These are phyloP conservation scores for Paraurostyla sp. DNA, from an alignment of 73 alveolate genomes.

Conservation along the genomic window DNA sequence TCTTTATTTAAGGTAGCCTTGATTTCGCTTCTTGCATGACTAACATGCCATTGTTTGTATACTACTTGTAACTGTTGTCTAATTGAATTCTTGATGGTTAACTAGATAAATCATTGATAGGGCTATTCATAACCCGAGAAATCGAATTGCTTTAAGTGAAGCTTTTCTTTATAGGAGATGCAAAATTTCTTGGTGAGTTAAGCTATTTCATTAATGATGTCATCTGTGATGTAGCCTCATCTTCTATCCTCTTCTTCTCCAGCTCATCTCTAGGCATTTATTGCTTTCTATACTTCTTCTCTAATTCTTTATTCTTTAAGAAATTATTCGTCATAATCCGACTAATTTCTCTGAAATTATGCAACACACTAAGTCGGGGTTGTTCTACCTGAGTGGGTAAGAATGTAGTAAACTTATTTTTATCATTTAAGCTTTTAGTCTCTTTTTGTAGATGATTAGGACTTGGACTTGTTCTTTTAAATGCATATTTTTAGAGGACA, in stretches of 20 bases:
- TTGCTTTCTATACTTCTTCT: conserved; percentile 17
- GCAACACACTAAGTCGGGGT: conserved; percentile 18
- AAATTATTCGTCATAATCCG: conserved; percentile 44
- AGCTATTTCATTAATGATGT: conserved; percentile 25
- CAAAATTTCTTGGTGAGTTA: conserved; percentile 43
- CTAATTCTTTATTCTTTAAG: conserved; percentile 33
- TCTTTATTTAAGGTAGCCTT: not conserved
- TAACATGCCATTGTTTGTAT: not conserved
- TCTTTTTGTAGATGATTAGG: conserved; percentile 8
- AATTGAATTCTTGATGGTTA: not conserved
- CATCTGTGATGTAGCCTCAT: conserved; percentile 24
- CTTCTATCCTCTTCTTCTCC: not conserved
- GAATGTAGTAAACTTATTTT: conserved; percentile 1
- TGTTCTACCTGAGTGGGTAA: not conserved
- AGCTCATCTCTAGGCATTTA: not conserved
- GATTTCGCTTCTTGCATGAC: too few species aligned
- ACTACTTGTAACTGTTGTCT: too few species aligned
- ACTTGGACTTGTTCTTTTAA: conserved; percentile 54
- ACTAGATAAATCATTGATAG: not conserved
- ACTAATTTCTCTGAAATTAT: conserved; percentile 45
- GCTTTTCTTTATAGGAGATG: not conserved
- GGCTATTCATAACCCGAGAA: not conserved
- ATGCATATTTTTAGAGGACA: not conserved
- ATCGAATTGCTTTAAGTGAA: not conserved
- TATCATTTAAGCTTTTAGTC: not conserved